Conservation (phyloP, 768 basidiomycete species). For the Pulveroboletus frians region DNA sequence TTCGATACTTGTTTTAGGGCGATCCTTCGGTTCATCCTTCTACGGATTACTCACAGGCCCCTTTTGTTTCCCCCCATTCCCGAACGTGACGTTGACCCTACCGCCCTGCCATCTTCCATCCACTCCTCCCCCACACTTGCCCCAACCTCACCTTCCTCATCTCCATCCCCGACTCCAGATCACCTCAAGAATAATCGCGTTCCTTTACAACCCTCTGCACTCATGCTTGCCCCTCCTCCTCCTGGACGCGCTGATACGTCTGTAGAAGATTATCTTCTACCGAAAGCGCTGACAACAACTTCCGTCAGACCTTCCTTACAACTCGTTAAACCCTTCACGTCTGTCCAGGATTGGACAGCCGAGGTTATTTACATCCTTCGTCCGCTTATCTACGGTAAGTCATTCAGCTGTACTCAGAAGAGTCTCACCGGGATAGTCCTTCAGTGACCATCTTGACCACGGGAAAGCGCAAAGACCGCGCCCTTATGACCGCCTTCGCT, state of each 20-base stretch:
- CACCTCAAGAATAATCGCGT: constrained; percentile 77
- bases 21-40: constrained; percentile 62
- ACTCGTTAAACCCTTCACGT: constrained; percentile 55
- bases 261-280: constrained; percentile 77
- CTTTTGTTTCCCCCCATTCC: constrained; percentile 75
- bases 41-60: constrained; percentile 74
- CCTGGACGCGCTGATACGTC: constrained; percentile 48
- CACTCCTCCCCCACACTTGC: constrained; percentile 57
- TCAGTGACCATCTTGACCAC: constrained; percentile 23
- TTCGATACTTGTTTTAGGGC: constrained; percentile 45
- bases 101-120: constrained; percentile 49
- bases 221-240: constrained; percentile 48
- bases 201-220: constrained; percentile 57
- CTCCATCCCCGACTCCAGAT: constrained; percentile 62
- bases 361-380: constrained; percentile 68
- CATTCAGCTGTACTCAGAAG: constrained; percentile 9
- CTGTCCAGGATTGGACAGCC: constrained; percentile 68
- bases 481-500: constrained; percentile 57
- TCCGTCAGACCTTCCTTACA: constrained; percentile 68
- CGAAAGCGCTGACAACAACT: constrained; percentile 70
- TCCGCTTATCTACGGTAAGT: constrained; percentile 72
- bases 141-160: constrained; percentile 51
- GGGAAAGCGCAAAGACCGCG: constrained; percentile 39
- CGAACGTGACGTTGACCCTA: constrained; percentile 82
- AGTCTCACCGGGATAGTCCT: constrained; percentile 1